Evolutionary conservation across 106 monocot species (phyloP).

Genomic region (Xerophyta viscosa): DNA sequence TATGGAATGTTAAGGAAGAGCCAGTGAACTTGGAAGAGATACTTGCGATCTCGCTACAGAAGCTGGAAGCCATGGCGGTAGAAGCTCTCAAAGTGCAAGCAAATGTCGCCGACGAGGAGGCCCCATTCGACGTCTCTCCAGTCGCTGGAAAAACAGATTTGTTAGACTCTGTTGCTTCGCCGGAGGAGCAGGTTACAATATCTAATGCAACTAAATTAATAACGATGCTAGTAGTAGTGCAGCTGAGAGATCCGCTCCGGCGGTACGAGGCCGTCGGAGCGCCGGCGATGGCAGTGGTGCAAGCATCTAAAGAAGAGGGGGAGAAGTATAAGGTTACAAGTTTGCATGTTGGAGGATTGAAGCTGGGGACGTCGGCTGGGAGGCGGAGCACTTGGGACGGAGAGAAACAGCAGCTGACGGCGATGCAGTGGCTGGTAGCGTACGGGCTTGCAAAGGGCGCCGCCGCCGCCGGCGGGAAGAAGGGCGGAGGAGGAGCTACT

Average conservation of each 20-base stretch:
- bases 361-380: slow-evolving; percentile 17
- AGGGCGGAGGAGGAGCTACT: background rate
- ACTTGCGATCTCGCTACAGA: slow-evolving; percentile 52
- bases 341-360: slow-evolving; percentile 64
- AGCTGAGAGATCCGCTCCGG: slow-evolving; percentile 69
- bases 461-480: no score
- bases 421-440: slow-evolving; percentile 81
- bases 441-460: slow-evolving; percentile 47
- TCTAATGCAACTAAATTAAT: slow-evolving; percentile 1
- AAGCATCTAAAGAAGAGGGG: slow-evolving; percentile 29
- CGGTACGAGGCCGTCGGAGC: slow-evolving; percentile 70
- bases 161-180: slow-evolving; percentile 18
- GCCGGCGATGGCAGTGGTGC: slow-evolving; percentile 39
- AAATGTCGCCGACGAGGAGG: slow-evolving; percentile 61
- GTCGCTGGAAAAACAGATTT: slow-evolving; percentile 8
- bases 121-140: slow-evolving; percentile 68
- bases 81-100: slow-evolving; percentile 83
- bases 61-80: slow-evolving; percentile 70
- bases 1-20: slow-evolving; percentile 70
- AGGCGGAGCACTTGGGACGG: slow-evolving; percentile 44
- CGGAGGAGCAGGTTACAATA: slow-evolving; percentile 30
- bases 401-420: slow-evolving; percentile 69
- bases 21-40: slow-evolving; percentile 47
- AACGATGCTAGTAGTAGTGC: slow-evolving; percentile 39
- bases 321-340: slow-evolving; percentile 56